Conservation (phyloP, 2,329 filamentous ascomycete species). For the Clarireedia paspali region DNA sequence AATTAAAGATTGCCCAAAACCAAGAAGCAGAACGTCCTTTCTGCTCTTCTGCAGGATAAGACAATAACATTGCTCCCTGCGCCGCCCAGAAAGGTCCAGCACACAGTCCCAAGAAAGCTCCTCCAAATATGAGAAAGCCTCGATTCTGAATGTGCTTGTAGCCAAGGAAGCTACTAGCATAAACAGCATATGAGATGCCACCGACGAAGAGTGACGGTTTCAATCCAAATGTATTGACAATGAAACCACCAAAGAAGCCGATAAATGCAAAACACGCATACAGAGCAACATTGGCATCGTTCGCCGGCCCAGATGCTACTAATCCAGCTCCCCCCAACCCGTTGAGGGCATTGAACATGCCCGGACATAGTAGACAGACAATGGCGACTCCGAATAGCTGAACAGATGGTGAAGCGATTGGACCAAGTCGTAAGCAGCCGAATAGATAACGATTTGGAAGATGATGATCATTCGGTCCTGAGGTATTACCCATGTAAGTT, state of each 20-base stretch:
- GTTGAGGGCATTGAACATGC: slow-evolving; percentile 61
- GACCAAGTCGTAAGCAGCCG: not conserved
- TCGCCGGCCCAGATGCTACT: slow-evolving; percentile 43
- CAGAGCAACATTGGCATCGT: slow-evolving; percentile 35
- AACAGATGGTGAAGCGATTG: not conserved
- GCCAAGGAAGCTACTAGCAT: slow-evolving; percentile 59
- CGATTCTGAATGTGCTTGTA: slow-evolving; percentile 50
- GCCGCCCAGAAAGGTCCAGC: slow-evolving; percentile 75
- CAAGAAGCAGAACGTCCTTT: slow-evolving; percentile 71
- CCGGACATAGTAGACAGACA: slow-evolving; percentile 61
- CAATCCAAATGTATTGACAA: slow-evolving; percentile 66
- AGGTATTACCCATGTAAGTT: not conserved
- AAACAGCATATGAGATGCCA: slow-evolving; percentile 67
- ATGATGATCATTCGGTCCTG: not conserved
- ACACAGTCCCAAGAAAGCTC: slow-evolving; percentile 65
- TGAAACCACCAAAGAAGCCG: slow-evolving; percentile 63
- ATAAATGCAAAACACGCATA: slow-evolving; percentile 44
- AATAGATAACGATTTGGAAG: not conserved
- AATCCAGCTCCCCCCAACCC: slow-evolving; percentile 58
- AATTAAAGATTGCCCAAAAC: slow-evolving; percentile 12
- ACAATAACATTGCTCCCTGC: slow-evolving; percentile 79
- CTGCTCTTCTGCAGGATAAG: slow-evolving; percentile 68
- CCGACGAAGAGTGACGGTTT: slow-evolving; percentile 58
- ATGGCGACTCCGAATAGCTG: slow-evolving; percentile 46
- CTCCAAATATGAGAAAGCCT: slow-evolving; percentile 66